A percentile compares a stretch with the other conserved stretches of the same genome.
phyloP scores from a whole-genome alignment of 345 rosid genomes.

The Zanthoxylum bungeanum region DNA sequence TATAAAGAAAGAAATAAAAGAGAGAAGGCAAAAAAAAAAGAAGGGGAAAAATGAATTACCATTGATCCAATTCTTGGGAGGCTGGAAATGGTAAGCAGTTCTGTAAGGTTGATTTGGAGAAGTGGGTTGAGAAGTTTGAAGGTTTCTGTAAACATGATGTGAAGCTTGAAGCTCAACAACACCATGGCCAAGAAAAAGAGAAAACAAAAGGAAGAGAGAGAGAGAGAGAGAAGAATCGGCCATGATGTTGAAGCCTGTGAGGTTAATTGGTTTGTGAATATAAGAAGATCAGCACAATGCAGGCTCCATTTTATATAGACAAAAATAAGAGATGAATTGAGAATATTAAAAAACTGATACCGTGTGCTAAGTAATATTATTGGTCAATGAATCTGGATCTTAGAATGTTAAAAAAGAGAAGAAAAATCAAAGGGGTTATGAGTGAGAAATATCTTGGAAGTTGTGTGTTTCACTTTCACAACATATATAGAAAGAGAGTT shows the following conservation, averaged over 20 bases:
- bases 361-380: background rate
- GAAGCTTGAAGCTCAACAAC: conserved; percentile 49
- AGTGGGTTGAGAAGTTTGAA: conserved; percentile 22
- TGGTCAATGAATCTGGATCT: background rate
- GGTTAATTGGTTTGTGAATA: background rate
- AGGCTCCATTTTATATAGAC: background rate
- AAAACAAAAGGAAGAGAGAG: conserved; percentile 25
- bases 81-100: conserved; percentile 71
- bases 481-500: background rate
- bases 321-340: background rate
- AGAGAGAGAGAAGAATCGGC: conserved; percentile 5
- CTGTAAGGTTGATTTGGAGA: conserved; percentile 50
- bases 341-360: background rate
- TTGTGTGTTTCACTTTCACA: background rate
- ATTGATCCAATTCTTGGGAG: conserved; percentile 77
- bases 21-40: background rate
- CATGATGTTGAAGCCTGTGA: background rate
- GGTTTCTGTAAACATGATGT: conserved; percentile 34
- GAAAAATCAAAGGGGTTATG: background rate
- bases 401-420: background rate
- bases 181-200: conserved; percentile 37
- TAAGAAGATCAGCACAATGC: background rate
- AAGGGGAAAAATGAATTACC: conserved; percentile 20
- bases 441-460: conserved; percentile 27
- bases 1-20: background rate